These are phyloP conservation scores for Symmetrospora coprosmae DNA, from an alignment of 768 basidiomycete species.

Conservation along the genomic window DNA sequence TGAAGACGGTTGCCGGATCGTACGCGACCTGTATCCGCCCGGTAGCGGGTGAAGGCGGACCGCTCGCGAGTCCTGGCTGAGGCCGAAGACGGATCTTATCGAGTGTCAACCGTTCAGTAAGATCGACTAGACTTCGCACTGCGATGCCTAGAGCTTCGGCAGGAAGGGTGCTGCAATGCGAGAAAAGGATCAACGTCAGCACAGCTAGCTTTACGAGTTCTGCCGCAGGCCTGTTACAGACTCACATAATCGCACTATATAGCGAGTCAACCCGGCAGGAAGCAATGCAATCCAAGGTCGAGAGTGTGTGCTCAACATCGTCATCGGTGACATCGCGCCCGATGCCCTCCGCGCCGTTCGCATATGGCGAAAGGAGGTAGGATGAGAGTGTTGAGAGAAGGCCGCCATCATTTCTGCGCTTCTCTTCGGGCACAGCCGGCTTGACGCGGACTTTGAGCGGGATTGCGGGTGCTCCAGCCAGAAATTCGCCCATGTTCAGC, in stretches of 20 bases:
- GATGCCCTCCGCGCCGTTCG: slow-evolving; percentile 31
- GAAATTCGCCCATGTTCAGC: slow-evolving; percentile 96
- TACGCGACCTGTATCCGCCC: slow-evolving; percentile 52
- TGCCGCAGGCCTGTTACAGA: slow-evolving; percentile 16
- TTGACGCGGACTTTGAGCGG: slow-evolving; percentile 51
- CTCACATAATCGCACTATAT: slow-evolving; percentile 82
- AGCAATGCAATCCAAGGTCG: slow-evolving; percentile 84
- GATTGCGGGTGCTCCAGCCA: slow-evolving; percentile 84
- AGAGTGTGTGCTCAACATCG: slow-evolving; percentile 85
- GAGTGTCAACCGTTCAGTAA: slow-evolving; percentile 81
- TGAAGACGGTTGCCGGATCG: slow-evolving; percentile 86
- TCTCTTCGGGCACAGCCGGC: slow-evolving; percentile 38
- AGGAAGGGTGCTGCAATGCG: neutral
- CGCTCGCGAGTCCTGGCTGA: neutral
- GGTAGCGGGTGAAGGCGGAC: slow-evolving; percentile 1
- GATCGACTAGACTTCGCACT: slow-evolving; percentile 76
- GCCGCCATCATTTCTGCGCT: slow-evolving; percentile 61
- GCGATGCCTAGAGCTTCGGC: slow-evolving; percentile 54
- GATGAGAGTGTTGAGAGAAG: slow-evolving; percentile 83
- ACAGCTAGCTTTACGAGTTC: neutral
- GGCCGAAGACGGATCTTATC: slow-evolving; percentile 40
- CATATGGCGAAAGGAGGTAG: slow-evolving; percentile 91
- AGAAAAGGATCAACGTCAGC: no score
- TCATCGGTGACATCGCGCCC: slow-evolving; percentile 47
- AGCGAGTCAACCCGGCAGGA: slow-evolving; percentile 88